Conservation (phyloP, 345 rosid species). For the Linum lewisii region DNA sequence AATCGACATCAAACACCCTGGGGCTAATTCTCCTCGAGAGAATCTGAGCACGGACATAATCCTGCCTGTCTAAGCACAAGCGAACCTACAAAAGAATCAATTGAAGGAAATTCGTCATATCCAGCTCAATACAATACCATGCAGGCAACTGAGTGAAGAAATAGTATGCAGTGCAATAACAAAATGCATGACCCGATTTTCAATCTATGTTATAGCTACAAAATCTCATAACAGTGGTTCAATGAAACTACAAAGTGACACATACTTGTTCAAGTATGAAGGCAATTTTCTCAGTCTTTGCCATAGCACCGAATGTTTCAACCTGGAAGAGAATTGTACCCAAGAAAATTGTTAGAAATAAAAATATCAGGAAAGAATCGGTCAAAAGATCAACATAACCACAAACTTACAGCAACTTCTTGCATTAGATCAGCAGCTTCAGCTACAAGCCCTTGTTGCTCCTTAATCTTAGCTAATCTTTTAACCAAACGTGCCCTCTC, state of each 20-base stretch:
- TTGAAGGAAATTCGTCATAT: neutral
- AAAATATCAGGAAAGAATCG: neutral
- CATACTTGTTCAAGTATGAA: conserved; percentile 89
- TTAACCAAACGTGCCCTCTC: conserved; percentile 87
- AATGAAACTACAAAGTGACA: neutral
- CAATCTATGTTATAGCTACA: neutral
- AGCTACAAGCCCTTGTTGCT: conserved; percentile 72
- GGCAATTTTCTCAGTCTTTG: conserved; percentile 90
- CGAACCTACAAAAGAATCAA: conserved; percentile 43
- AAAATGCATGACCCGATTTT: conserved; percentile 3
- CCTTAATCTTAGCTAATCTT: conserved; percentile 87
- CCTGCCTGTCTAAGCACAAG: conserved; percentile 81
- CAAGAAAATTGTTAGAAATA: conserved; percentile 2
- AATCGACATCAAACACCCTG: conserved; percentile 69
- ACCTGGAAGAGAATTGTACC: conserved; percentile 39
- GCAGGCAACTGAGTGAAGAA: conserved; percentile 9
- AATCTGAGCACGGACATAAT: conserved; percentile 92
- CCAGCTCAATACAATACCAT: neutral
- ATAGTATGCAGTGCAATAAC: neutral
- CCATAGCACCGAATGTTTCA: conserved; percentile 98
- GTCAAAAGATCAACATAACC: neutral
- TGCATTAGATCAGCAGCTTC: conserved; percentile 99
- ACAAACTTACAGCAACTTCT: conserved; percentile 79
- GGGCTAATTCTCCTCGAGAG: conserved; percentile 91
- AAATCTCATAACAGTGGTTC: neutral